phyloP scores from a whole-genome alignment of 2,329 filamentous ascomycete species.

The Juglanconis sp. region DNA sequence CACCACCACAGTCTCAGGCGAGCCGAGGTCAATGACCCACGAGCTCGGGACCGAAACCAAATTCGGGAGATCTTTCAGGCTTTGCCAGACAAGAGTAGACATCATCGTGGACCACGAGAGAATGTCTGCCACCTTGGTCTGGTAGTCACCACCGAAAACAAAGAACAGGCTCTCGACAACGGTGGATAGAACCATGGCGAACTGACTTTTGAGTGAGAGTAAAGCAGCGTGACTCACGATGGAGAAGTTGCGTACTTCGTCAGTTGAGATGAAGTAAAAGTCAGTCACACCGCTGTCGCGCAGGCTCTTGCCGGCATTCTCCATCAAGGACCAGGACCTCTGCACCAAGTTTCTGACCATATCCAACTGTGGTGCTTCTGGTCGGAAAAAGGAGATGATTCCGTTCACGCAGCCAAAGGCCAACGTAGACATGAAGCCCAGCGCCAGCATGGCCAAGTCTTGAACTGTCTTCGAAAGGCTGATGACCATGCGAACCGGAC shows the following conservation, averaged over 20 bases:
- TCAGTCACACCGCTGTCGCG: constrained; percentile 49
- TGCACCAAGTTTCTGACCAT: constrained; percentile 14
- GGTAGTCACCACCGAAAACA: constrained; percentile 42
- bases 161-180: constrained; percentile 39
- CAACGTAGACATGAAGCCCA: constrained; percentile 50
- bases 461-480: constrained; percentile 74
- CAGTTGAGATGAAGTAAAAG: constrained; percentile 45
- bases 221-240: constrained; percentile 71
- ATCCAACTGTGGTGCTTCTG: constrained; percentile 10
- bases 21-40: constrained; percentile 57
- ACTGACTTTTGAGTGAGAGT: constrained; percentile 53
- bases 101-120: constrained; percentile 20
- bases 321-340: constrained; percentile 40
- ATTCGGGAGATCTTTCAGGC: constrained; percentile 31
- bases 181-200: constrained; percentile 39
- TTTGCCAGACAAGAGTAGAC: constrained; percentile 19
- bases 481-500: constrained; percentile 71
- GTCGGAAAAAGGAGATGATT: constrained; percentile 34
- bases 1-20: constrained; percentile 33
- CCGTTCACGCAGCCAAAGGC: constrained; percentile 35
- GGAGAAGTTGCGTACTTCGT: constrained; percentile 74
- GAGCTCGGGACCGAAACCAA: constrained; percentile 45
- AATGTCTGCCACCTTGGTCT: constrained; percentile 26
- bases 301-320: constrained; percentile 44
- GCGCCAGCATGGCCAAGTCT: constrained; percentile 66